These are phyloP conservation scores for Aegilops umbellulata DNA, from an alignment of 176 grass and related monocot genomes.

Conservation along the genomic window DNA sequence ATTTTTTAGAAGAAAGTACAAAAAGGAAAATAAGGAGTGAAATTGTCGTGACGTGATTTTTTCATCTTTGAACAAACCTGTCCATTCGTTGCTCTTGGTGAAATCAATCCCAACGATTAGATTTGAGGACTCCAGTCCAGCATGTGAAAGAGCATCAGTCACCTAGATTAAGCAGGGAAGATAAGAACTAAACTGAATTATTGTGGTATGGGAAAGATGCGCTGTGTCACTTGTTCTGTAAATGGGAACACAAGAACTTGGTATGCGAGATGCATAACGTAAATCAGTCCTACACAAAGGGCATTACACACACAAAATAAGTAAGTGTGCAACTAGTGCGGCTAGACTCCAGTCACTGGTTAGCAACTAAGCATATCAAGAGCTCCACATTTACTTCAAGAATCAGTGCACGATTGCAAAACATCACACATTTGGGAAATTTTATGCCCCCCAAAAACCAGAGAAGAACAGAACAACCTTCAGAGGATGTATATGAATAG, in stretches of 20 bases:
- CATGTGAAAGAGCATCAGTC: slow-evolving; percentile 63
- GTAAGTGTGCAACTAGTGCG: not conserved
- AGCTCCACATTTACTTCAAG: not conserved
- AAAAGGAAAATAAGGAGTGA: not conserved
- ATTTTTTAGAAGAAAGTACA: not conserved
- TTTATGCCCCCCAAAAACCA: not conserved
- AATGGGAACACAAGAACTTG: not conserved
- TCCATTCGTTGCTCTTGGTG: slow-evolving; percentile 86
- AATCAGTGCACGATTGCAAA: not conserved
- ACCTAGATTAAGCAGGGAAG: slow-evolving; percentile 48
- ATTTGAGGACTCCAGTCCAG: slow-evolving; percentile 81
- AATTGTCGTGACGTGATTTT: not conserved
- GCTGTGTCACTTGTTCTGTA: not conserved
- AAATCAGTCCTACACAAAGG: not conserved
- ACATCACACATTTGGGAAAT: not conserved
- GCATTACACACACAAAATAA: not conserved
- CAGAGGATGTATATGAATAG: not conserved
- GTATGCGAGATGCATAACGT: not conserved
- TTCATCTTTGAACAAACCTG: slow-evolving; percentile 37
- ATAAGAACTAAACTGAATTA: not conserved
- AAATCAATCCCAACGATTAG: slow-evolving; percentile 84
- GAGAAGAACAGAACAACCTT: not conserved
- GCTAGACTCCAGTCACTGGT: not conserved
- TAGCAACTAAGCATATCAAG: not conserved
- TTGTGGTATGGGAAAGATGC: not conserved